These are phyloP conservation scores for Rhododendron mucronatum DNA, from an alignment of 148 eudicot genomes.

Conservation along the genomic window DNA sequence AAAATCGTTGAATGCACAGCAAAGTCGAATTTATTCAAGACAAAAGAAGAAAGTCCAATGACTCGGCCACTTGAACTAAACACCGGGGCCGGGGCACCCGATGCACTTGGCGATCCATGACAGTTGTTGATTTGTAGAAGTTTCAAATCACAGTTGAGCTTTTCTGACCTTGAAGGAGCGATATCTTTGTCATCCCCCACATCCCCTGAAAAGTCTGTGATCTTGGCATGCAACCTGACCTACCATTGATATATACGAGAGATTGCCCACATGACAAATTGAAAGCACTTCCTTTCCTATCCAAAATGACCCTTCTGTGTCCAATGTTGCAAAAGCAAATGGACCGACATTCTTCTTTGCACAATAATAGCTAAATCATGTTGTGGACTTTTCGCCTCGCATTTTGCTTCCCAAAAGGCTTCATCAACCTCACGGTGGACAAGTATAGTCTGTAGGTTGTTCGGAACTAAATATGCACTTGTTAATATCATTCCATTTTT, in stretches of 20 bases:
- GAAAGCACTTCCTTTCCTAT: not conserved
- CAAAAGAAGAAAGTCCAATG: not conserved
- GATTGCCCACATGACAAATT: not conserved
- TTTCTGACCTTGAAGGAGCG: no score
- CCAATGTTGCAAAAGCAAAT: not conserved
- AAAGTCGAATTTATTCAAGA: not conserved
- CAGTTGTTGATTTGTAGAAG: not conserved
- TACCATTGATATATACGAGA: not conserved
- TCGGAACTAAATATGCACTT: no score
- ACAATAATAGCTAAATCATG: no score
- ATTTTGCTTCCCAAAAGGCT: no score
- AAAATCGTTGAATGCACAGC: not conserved
- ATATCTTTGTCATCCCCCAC: not conserved
- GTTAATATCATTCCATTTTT: no score
- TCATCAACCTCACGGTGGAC: no score
- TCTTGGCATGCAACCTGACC: not conserved
- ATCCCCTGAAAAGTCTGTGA: not conserved
- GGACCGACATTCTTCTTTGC: not conserved
- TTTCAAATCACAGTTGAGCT: no score
- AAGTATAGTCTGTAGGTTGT: no score
- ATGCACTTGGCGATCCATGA: not conserved
- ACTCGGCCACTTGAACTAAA: not conserved
- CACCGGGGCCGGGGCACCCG: not conserved
- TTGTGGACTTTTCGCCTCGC: no score
- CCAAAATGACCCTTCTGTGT: not conserved